Base-by-base conservation (phyloP, 2,329 filamentous ascomycete species). In the Emergomyces pasteurianus region DNA sequence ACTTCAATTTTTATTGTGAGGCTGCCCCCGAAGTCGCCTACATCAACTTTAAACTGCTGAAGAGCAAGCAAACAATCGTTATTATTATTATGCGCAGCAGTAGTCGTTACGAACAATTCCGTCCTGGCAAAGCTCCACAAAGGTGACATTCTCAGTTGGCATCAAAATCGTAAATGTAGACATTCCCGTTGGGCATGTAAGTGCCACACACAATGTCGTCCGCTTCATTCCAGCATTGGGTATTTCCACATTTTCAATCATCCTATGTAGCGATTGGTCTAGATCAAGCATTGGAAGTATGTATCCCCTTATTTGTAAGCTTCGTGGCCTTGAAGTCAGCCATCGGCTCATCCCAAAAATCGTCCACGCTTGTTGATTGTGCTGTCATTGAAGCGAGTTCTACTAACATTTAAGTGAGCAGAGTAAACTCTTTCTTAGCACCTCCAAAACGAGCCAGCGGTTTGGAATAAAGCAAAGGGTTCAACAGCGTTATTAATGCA, bases 331-430 rank as follows among this genome's bases (percentile, higher is more conserved):
- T 78, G 60, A 89, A 87, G 69, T 95, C 90, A 64, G 90, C 94
- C 89, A 96, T 95, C 64, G 83, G 83, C 8, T 90, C 90, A 6
- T 91, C 80, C 88, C 90, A 95, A 95, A n/a, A 92, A 94, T 40
- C 90, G 80, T 38, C 92, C 91, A 64, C 86, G 81, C 31, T 85
- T 86, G 70, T 96, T 91, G 58, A 89, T 85, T 5, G 85, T 87
- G 54, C 91, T 91, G 70, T 96, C 92, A 70, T 96, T 96, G 73
- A 81, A 81, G 60, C 87, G 79, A 75, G 78, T 77, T 53, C 75
- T 82, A 65, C 31, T 43, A 43, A 18, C 42, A n/a, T 7, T n/a
- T 1, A 16, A 8, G 42, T 43, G n/a, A 43, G 42, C 4, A n/a
- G n/a, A n/a, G 31, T 31, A 31, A 31, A 31, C 31, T 31, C 31